phyloP scores from a whole-genome alignment of 1,139 yeast species.

The Sugiyamaella xylanicola region DNA sequence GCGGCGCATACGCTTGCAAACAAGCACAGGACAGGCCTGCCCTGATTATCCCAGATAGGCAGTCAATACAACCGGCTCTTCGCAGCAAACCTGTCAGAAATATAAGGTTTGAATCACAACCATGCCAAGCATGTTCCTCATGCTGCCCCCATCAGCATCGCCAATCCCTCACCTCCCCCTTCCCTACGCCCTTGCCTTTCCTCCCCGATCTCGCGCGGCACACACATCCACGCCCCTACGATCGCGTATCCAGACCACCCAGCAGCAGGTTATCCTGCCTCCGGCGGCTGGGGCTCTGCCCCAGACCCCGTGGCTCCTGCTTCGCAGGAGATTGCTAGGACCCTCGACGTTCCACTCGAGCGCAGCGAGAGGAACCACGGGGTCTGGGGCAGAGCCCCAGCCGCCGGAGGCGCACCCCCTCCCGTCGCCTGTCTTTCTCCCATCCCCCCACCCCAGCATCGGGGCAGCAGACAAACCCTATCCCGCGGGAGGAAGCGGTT shows the following conservation, averaged over 20 bases:
- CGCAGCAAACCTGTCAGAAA: background rate
- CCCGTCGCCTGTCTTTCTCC: too few species aligned
- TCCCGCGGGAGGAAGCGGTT: background rate
- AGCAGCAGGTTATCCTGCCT: too few species aligned
- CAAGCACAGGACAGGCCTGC: background rate
- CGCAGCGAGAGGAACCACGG: too few species aligned
- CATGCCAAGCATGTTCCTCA: background rate
- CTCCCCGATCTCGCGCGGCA: too few species aligned
- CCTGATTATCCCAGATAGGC: background rate
- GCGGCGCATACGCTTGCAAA: background rate
- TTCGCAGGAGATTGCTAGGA: background rate
- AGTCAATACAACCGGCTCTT: background rate
- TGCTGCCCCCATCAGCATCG: too few species aligned
- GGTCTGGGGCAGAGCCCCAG: slow-evolving; percentile 1
- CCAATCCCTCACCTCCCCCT: too few species aligned
- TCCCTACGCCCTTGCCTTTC: too few species aligned
- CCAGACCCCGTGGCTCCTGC: background rate
- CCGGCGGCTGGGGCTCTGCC: background rate
- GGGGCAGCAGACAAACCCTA: too few species aligned
- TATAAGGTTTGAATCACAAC: background rate
- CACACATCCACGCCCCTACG: too few species aligned
- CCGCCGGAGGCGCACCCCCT: background rate
- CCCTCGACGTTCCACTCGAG: too few species aligned
- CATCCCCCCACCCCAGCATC: too few species aligned
- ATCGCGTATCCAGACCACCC: too few species aligned